These are phyloP conservation scores for Forsythia suspensa DNA, from an alignment of 257 asterid species.

Conservation along the genomic window DNA sequence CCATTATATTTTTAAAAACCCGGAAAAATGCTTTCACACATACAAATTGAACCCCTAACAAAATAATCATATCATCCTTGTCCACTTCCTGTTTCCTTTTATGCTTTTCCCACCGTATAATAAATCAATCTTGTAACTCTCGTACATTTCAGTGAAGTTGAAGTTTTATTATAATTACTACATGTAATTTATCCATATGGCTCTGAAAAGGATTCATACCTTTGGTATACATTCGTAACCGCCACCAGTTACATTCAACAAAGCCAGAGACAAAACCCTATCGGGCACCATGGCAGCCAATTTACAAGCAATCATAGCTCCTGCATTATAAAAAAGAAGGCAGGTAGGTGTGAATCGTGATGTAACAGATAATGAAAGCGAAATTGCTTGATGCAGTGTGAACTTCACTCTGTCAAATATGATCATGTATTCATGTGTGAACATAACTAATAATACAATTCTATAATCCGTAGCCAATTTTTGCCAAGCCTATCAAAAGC, in stretches of 20 bases:
- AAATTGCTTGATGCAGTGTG: not conserved
- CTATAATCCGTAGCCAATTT: too few species aligned
- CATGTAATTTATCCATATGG: not conserved
- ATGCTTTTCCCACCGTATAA: not conserved
- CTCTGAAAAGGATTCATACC: constrained; percentile 38
- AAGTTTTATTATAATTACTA: not conserved
- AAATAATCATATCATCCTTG: not conserved
- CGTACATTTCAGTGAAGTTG: not conserved
- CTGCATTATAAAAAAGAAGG: constrained; percentile 42
- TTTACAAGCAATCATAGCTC: constrained; percentile 96
- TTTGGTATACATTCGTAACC: constrained; percentile 94
- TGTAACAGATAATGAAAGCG: constrained; percentile 8
- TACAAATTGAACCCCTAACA: not conserved
- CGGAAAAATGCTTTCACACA: not conserved
- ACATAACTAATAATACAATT: too few species aligned
- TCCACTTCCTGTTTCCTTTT: not conserved
- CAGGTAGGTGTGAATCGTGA: not conserved
- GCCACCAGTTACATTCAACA: constrained; percentile 96
- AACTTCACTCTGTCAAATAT: too few species aligned
- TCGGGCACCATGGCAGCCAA: constrained; percentile 86
- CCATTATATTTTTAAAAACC: not conserved
- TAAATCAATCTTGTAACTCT: not conserved
- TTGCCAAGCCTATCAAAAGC: too few species aligned
- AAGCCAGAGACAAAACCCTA: constrained; percentile 79
- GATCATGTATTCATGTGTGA: too few species aligned